Conservation (phyloP, 108 stramenopile species). For the Phaeodactylum tricornutum region DNA sequence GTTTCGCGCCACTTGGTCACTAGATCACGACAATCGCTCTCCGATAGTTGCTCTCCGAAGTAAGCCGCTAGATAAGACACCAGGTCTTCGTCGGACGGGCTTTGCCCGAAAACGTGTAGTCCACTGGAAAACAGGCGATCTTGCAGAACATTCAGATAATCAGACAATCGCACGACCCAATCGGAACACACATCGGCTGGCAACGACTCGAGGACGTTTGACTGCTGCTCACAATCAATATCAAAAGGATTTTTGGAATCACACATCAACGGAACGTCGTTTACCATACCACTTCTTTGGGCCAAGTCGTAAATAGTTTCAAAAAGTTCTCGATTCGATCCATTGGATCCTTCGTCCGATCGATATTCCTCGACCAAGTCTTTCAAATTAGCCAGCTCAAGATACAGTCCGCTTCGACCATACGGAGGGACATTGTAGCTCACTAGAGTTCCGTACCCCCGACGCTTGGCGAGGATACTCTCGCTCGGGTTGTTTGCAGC, state of each 20-base stretch:
- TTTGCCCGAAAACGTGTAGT: slow-evolving; percentile 39
- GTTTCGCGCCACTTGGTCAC: slow-evolving; percentile 10
- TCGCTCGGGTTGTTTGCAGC: slow-evolving; percentile 75
- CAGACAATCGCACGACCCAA: slow-evolving; percentile 38
- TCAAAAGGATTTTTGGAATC: slow-evolving; percentile 1
- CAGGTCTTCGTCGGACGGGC: slow-evolving; percentile 45
- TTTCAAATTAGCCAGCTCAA: slow-evolving; percentile 70
- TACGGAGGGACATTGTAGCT: slow-evolving; percentile 85
- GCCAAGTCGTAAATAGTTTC: slow-evolving; percentile 35
- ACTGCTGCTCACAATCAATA: neutral
- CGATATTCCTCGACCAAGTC: slow-evolving; percentile 74
- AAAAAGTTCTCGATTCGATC: slow-evolving; percentile 20
- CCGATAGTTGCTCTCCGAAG: slow-evolving; percentile 36
- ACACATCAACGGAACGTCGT: slow-evolving; percentile 34
- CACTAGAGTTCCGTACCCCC: slow-evolving; percentile 78
- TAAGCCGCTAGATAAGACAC: slow-evolving; percentile 44
- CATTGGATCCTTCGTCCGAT: slow-evolving; percentile 14
- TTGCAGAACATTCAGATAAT: slow-evolving; percentile 46
- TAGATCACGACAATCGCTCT: slow-evolving; percentile 24
- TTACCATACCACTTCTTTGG: slow-evolving; percentile 30
- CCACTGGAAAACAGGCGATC: slow-evolving; percentile 69
- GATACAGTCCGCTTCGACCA: slow-evolving; percentile 70
- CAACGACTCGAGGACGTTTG: too few species aligned
- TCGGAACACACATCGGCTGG: slow-evolving; percentile 22
- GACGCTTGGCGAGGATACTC: slow-evolving; percentile 79